Conservation (phyloP, 257 asterid species). For the Nicotiana paniculata region DNA sequence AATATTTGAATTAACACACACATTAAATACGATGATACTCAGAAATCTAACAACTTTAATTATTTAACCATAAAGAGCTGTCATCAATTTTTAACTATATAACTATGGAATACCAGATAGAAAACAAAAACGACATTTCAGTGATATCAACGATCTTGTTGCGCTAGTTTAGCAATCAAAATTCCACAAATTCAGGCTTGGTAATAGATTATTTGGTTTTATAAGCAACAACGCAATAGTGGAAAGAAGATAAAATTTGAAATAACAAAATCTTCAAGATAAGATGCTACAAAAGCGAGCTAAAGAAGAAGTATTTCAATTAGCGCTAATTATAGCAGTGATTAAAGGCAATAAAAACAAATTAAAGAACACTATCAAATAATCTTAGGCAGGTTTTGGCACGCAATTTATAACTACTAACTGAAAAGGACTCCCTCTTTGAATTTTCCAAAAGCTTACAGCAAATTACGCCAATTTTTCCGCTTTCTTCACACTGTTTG, state of each 20-base stretch:
- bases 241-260: no score
- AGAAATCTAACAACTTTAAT: no score
- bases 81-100: no score
- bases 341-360: background rate
- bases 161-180: background rate
- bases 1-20: no score
- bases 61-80: no score
- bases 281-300: no score
- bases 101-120: no score
- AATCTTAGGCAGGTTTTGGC: background rate
- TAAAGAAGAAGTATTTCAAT: no score
- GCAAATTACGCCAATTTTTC: slow-evolving; percentile 4
- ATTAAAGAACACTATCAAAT: background rate
- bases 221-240: background rate
- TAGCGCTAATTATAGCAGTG: background rate
- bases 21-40: no score
- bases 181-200: background rate
- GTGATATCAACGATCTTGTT: no score
- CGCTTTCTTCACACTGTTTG: background rate
- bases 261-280: background rate
- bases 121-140: no score
- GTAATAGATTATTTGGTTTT: background rate
- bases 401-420: background rate
- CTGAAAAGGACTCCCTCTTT: background rate
- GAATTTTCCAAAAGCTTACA: background rate